Evolutionary conservation across 352 stramenopile genomes (phyloP), one percentile per base, ranked within the genome.

Genomic region (Phytophthora pluvialis): DNA sequence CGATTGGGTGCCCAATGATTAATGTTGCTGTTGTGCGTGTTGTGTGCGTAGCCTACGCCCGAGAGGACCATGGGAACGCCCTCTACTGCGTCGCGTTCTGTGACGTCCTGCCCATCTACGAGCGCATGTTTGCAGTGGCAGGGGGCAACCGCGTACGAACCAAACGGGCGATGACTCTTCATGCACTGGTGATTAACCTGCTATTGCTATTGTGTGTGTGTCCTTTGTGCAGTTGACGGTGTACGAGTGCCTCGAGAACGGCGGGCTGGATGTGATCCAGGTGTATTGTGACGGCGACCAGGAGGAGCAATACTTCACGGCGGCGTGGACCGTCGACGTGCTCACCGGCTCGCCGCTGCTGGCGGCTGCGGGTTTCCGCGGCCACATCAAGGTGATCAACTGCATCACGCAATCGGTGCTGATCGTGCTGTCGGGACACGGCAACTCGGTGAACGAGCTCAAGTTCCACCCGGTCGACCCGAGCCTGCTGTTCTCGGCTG

Each of bases 391-490:
- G 52, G 72, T 97, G 38, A 86, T 97, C 50, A 91, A 95, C 59
- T 79, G 77, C 54, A 79, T 89, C 43, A 93, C 80, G 13, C 85
- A 93, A 59, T 90, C 80, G 11, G 80, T 93, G 25, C 63, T 93
- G 15, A 89, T 83, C 2, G 85, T 93, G 18, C 73, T 97, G 5
- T 89, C 79, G 13, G 94, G 95, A 13, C 94, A 98, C 63, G 93
- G 91, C 11, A 93, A 97, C 72, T 83, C 91, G 21, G 84, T 98
- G 44, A 98, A 98, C 56, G 91, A 98, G 70, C 74, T 98, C 47
- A 96, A 95, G 72, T 93, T 93, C 66, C 90, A 95, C 68, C 92
- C 94, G 10, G 75, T 93, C 1, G 84, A 98, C 60, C 90, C 94
- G 42, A 95, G 79, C 67, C 55, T 98, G 16, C 61, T 98, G 46